phyloP scores from a whole-genome alignment of 495 filamentous ascomycete species.

The Cladorrhinum samala region DNA sequence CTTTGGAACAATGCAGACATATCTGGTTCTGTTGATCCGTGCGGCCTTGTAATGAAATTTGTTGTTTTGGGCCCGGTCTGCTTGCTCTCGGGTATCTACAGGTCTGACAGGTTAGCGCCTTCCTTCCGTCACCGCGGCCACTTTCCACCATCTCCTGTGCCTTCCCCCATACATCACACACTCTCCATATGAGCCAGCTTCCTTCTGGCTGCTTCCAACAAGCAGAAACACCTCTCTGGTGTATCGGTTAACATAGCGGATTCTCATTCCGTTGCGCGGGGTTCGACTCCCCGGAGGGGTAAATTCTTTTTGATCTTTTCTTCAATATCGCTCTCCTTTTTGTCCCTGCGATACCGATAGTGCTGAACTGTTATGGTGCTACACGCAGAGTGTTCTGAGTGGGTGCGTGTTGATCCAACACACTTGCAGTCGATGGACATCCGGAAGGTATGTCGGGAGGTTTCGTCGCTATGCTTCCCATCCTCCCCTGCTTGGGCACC shows the following conservation, averaged over 20 bases:
- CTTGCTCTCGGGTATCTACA: background rate
- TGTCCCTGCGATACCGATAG: too few relatives aligned
- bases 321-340: background rate
- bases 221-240: slow-evolving; percentile 1
- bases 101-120: background rate
- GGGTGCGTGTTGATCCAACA: too few relatives aligned
- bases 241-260: slow-evolving; percentile 8
- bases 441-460: too few relatives aligned
- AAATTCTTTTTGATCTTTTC: background rate
- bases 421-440: too few relatives aligned
- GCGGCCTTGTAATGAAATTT: background rate
- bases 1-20: background rate
- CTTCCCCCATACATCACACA: background rate
- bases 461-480: too few relatives aligned
- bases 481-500: too few relatives aligned
- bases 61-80: background rate
- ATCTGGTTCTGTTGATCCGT: too few relatives aligned
- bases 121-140: background rate
- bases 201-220: background rate
- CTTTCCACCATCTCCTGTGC: background rate
- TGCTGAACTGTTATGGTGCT: too few relatives aligned
- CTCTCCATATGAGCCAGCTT: background rate
- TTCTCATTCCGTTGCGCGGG: slow-evolving; percentile 8
- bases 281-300: slow-evolving; percentile 4
- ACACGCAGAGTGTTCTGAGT: too few relatives aligned